Conservation (phyloP, 1,284 basidiomycete genomes). For the Volvariella volvacea region DNA sequence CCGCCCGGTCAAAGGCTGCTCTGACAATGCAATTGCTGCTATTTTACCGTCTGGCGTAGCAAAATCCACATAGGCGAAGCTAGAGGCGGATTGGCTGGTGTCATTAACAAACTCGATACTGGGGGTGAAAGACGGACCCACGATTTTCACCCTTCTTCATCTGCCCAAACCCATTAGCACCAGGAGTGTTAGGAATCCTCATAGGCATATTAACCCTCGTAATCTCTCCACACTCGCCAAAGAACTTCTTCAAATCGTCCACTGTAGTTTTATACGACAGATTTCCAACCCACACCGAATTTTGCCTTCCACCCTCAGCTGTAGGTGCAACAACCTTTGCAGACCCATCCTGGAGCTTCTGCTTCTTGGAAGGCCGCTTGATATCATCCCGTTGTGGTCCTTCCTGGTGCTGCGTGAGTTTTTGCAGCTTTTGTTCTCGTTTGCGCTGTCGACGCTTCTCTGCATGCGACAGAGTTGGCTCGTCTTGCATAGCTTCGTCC, state of each 20-base stretch:
- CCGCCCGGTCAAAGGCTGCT: conserved; percentile 79
- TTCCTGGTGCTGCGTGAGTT: conserved; percentile 10
- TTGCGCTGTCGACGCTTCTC: conserved; percentile 61
- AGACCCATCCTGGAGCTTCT: conserved; percentile 37
- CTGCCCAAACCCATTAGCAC: conserved; percentile 26
- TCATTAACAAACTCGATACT: no score
- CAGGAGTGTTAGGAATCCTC: conserved; percentile 24
- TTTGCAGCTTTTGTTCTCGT: conserved; percentile 27
- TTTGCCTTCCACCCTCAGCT: conserved; percentile 45
- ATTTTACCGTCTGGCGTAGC: conserved; percentile 68
- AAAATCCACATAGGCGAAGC: conserved; percentile 97
- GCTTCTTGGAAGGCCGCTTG: conserved; percentile 28
- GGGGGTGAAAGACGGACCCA: conserved; percentile 39
- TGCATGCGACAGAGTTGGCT: conserved; percentile 63
- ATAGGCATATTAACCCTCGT: conserved; percentile 72
- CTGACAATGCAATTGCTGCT: conserved; percentile 75
- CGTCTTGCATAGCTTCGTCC: conserved; percentile 17
- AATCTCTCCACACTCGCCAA: conserved; percentile 67
- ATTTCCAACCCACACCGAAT: conserved; percentile 95
- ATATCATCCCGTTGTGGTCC: conserved; percentile 10
- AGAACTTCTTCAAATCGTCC: conserved; percentile 65
- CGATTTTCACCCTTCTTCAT: conserved; percentile 51
- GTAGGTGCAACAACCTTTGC: conserved; percentile 15
- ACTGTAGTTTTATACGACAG: conserved; percentile 85
- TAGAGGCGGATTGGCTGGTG: no score